Evolutionary conservation across 2,329 filamentous ascomycete genomes (phyloP).

Genomic region (Akanthomyces dipterigenus): DNA sequence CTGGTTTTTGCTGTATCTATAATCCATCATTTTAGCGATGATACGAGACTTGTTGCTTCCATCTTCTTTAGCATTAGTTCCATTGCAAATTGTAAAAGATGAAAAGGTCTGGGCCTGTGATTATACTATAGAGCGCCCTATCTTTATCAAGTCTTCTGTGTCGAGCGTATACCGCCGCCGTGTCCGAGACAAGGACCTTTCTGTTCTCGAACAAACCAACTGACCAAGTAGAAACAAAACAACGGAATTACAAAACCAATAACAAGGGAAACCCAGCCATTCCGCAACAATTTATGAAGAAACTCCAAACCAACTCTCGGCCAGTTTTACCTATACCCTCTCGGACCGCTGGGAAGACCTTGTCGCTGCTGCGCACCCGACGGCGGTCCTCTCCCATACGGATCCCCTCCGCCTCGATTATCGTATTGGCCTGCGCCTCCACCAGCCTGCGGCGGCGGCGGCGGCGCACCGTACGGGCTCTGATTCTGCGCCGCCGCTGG

Average conservation of each 20-base stretch:
- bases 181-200: neutral
- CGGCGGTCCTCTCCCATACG: neutral
- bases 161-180: neutral
- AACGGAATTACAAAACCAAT: neutral
- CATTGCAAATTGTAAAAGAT: neutral
- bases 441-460: constrained; percentile 10
- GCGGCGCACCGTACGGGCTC: constrained; percentile 43
- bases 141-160: neutral
- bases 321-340: constrained; percentile 28
- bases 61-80: neutral
- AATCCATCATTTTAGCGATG: neutral
- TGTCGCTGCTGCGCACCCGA: constrained; percentile 23
- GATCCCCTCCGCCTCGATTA: constrained; percentile 23
- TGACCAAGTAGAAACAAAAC: neutral
- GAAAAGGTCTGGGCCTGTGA: neutral
- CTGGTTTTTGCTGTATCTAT: neutral
- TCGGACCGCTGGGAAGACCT: constrained; percentile 41
- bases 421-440: constrained; percentile 17
- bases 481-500: constrained; percentile 32
- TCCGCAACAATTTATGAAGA: neutral
- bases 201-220: neutral
- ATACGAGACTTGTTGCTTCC: neutral
- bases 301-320: neutral
- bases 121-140: neutral
- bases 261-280: constrained; percentile 2